Percentiles rank a stretch among this genome's conserved stretches.
Evolutionary conservation across 805 yeast species (phyloP).

Genomic region (Saturnispora ahearnii): DNA sequence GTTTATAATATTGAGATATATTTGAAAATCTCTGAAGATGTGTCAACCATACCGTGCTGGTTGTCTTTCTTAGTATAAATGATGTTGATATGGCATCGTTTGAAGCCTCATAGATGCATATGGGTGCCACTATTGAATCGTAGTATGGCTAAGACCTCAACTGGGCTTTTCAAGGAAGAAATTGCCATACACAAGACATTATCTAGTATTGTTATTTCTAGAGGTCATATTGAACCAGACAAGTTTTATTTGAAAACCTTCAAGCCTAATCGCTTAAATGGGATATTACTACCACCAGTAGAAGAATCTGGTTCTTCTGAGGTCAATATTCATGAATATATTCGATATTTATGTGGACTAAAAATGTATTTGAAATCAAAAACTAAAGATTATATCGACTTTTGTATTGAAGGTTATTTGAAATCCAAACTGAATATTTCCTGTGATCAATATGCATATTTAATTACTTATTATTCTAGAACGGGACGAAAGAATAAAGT

Average conservation of each 20-base stretch:
- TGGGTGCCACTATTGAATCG: not conserved
- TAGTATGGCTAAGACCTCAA: not conserved
- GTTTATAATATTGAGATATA: no score
- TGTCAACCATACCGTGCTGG: not conserved
- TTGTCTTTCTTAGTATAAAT: not conserved
- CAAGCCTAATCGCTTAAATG: not conserved
- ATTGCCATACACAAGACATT: not conserved
- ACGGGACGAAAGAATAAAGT: not conserved
- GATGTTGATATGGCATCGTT: not conserved
- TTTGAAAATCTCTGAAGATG: not conserved
- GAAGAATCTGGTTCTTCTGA: not conserved
- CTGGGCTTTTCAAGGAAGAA: not conserved
- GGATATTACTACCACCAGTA: not conserved
- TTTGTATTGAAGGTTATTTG: not conserved
- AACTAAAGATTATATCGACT: not conserved
- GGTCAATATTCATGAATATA: not conserved
- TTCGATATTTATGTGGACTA: not conserved
- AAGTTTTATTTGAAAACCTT: not conserved
- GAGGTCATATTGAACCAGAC: not conserved
- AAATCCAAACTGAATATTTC: not conserved
- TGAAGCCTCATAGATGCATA: not conserved
- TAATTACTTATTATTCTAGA: not conserved
- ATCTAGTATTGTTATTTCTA: not conserved
- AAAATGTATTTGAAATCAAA: not conserved
- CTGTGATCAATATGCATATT: not conserved